Base-by-base conservation (phyloP, 1,139 yeast species). In the Kluyveromyces sp. region DNA sequence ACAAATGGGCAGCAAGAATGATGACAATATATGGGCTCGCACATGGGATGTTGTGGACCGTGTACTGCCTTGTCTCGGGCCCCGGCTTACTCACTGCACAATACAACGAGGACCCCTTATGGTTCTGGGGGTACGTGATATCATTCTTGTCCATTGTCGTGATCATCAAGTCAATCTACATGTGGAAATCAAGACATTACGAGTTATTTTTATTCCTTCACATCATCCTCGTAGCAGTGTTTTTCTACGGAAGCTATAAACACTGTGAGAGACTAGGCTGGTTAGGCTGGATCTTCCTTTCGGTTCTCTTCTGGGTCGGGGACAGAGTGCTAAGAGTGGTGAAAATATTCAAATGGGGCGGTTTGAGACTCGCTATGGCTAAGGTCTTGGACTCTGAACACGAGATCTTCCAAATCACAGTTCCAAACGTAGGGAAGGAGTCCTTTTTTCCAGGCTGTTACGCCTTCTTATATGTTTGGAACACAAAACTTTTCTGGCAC, bases 1-100 rank as follows among this genome's bases (percentile, higher is more conserved):
- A 84, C 62, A 77, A 80, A 54, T 80, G 86, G 83, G 59, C 78
- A 4, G 77, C 83, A 1, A 71, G 92, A 45, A 58, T 73, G 2
- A 57, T 61, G 57, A 45, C 58, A 2, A 8, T 58, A 2, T 56
- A 58, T 43, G 64, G 69, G 2, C 36, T 69, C 18, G 55, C 77
- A 18, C 89, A 83, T 56, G 70, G 75, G 4, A 37, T 51, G 16
- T 70, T 53, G 67, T 47, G 78, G 77, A 28, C 65, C 59, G 60
- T 59, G 63, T 65, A 62, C 46, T 58, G 55, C 1, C 37, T 57
- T 1, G 63, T 69, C 39, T 55, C 54, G 3, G 41, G 16, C 62
- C 33, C 61, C 58, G 11, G 40, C 39, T 2, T 26, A 29, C 1
- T 32, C 45, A 9, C 12, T 6, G 7, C 6, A 3, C 3, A 43